A percentile compares a stretch with the other conserved stretches of the same genome.
These are phyloP conservation scores for Streptanthus diversifolius DNA, from an alignment of 345 rosid species.

Conservation along the genomic window DNA sequence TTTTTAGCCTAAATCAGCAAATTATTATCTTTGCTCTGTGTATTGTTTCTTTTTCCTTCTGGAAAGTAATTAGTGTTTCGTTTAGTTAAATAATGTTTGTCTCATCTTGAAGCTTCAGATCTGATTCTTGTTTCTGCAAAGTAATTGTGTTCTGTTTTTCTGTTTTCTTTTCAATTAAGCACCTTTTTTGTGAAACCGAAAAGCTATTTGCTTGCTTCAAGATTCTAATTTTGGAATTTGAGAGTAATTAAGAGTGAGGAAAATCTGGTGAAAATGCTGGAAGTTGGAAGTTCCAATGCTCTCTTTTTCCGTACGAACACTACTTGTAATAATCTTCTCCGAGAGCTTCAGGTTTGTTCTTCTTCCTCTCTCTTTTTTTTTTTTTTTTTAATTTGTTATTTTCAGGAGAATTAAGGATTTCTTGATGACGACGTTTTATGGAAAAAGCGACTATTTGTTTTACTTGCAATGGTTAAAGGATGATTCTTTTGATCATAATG, in stretches of 20 bases:
- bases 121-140: conserved; percentile 28
- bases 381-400: not conserved
- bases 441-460: conserved; percentile 5
- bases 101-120: conserved; percentile 34
- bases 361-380: conserved; percentile 8
- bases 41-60: not conserved
- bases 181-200: conserved; percentile 19
- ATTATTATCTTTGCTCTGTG: conserved; percentile 28
- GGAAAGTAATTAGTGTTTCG: conserved; percentile 13
- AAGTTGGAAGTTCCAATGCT: conserved; percentile 55
- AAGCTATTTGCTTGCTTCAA: conserved; percentile 22
- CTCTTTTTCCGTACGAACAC: conserved; percentile 55
- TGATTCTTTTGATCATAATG: conserved; percentile 40
- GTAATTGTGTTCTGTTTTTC: conserved; percentile 13
- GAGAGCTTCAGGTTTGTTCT: conserved; percentile 84
- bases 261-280: conserved; percentile 54
- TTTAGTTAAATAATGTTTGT: conserved; percentile 18
- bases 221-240: conserved; percentile 18
- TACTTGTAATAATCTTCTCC: conserved; percentile 68
- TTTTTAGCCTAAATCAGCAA: conserved; percentile 39
- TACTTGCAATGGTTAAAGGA: conserved; percentile 26
- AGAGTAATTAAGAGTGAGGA: conserved; percentile 9
- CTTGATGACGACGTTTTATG: conserved; percentile 40
- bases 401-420: not conserved
- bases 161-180: not conserved